Conservation (phyloP, 2,329 filamentous ascomycete genomes). For the Fusarium pseudonygamai region DNA sequence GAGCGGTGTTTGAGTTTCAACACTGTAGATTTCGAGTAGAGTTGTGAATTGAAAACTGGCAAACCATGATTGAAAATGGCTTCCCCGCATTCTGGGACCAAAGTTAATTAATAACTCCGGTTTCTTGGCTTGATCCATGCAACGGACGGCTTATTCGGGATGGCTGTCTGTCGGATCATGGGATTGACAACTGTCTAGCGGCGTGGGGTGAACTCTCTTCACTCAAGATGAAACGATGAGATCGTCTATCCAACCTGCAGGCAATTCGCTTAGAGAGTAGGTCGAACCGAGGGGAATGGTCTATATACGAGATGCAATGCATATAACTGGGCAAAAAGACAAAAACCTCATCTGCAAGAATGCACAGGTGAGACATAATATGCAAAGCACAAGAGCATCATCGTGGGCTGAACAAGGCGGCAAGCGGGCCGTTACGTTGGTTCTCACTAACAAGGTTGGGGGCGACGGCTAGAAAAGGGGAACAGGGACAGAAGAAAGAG, state of each 20-base stretch:
- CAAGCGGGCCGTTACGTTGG: constrained; percentile 13
- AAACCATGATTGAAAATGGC: background rate
- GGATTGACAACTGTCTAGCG: constrained; percentile 37
- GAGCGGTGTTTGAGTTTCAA: background rate
- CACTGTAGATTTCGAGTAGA: too few species aligned
- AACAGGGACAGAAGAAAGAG: background rate
- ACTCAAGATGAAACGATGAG: constrained; percentile 10
- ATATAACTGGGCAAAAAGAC: background rate
- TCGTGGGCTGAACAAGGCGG: constrained; percentile 12
- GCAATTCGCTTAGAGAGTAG: background rate
- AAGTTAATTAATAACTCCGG: constrained; percentile 11
- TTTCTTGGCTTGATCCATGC: constrained; percentile 12
- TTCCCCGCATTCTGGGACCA: constrained; percentile 17
- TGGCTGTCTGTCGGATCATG: constrained; percentile 26
- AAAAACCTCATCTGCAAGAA: background rate
- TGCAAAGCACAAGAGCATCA: constrained; percentile 10
- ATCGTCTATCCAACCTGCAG: background rate
- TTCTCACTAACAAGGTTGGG: constrained; percentile 8
- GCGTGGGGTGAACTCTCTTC: constrained; percentile 1
- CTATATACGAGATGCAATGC: background rate
- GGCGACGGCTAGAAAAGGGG: constrained; percentile 6
- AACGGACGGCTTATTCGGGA: constrained; percentile 1
- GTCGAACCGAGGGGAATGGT: background rate
- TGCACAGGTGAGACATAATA: constrained; percentile 1
- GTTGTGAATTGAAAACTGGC: background rate